phyloP scores from a whole-genome alignment of 176 grass and related monocot genomes.

The Calamus simplicifolius region DNA sequence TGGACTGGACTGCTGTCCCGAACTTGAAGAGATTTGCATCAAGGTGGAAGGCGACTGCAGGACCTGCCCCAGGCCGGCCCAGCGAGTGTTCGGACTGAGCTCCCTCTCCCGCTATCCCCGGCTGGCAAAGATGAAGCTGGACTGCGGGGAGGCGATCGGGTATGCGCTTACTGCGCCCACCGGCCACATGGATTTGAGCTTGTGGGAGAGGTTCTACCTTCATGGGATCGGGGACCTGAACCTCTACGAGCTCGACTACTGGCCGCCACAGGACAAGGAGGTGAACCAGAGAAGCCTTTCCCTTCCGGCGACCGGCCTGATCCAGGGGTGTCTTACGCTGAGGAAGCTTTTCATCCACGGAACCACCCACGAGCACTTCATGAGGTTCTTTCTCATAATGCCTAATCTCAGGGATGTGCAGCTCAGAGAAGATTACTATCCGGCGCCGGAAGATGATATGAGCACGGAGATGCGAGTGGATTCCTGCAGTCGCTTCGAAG shows the following conservation, averaged over 20 bases:
- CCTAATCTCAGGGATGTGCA: constrained; percentile 67
- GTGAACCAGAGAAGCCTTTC: constrained; percentile 82
- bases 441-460: constrained; percentile 91
- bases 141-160: constrained; percentile 79
- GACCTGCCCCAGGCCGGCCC: constrained; percentile 30
- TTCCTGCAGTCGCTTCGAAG: constrained; percentile 75
- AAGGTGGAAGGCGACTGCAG: constrained; percentile 91
- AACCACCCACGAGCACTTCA: constrained; percentile 84
- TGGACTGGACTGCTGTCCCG: constrained; percentile 54
- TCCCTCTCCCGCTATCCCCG: constrained; percentile 46
- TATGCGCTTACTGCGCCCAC: constrained; percentile 81
- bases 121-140: constrained; percentile 79
- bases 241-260: constrained; percentile 90
- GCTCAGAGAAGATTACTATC: constrained; percentile 91
- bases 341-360: constrained; percentile 97
- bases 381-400: constrained; percentile 72
- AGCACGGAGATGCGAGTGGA: constrained; percentile 87
- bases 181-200: constrained; percentile 84
- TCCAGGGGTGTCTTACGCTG: constrained; percentile 35
- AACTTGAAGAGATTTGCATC: constrained; percentile 69
- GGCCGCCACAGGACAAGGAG: constrained; percentile 92
- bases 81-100: constrained; percentile 43
- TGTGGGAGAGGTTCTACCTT: constrained; percentile 91
- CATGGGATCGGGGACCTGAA: constrained; percentile 45
- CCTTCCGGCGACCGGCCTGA: constrained; percentile 53